Base-by-base conservation (phyloP, 2,329 filamentous ascomycete genomes). In the Pseudophaeomoniella oleicola region DNA sequence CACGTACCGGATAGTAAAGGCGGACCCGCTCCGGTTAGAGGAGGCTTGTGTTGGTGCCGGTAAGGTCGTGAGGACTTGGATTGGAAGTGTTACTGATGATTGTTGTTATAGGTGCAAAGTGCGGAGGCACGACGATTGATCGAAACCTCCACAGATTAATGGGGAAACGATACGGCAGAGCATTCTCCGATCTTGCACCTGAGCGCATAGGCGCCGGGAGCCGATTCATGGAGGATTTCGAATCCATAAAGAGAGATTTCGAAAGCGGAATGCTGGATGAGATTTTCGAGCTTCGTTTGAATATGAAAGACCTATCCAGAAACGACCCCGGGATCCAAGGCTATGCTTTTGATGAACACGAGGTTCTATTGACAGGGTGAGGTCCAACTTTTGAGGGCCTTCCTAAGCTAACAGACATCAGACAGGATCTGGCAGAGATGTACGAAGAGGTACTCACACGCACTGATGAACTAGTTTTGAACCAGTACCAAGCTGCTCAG, bases 101-200 rank as follows among this genome's bases (percentile, higher is more conserved):
- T n/a, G n/a, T n/a, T n/a, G n/a, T n/a, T n/a, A n/a, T 36, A 49
- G 52, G 54, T 13, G 53, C 42, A 5, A 59, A 58, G 41, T 52
- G 48, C 33, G 55, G 55, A 1, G 51, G 48, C 1, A 58, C 54
- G 3, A 44, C 42, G 6, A 47, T 60, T 11, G 56, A 60, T 36
- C 44, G 55, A 1, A 44, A 49, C 12, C 52, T 59, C 34, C 48
- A 56, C 31, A 33, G 44, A 9, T 47, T 48, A 35, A 52, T 58
- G 48, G 38, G 40, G 2, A 14, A 42, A 5, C 46, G 36, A 2
- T 59, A 56, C 38, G 54, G 53, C 0, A 16, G 33, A 3, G 46
- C 46, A 0, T 60, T 57, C 40, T 42, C 46, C 4, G 16, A 34
- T 4, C 32, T 60, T 10, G 37, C 42, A 2, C 15, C 39, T 2